Evolutionary conservation across 495 filamentous ascomycete species (phyloP), one percentile per base, ranked within the genome.

Genomic region (Physcia stellaris): DNA sequence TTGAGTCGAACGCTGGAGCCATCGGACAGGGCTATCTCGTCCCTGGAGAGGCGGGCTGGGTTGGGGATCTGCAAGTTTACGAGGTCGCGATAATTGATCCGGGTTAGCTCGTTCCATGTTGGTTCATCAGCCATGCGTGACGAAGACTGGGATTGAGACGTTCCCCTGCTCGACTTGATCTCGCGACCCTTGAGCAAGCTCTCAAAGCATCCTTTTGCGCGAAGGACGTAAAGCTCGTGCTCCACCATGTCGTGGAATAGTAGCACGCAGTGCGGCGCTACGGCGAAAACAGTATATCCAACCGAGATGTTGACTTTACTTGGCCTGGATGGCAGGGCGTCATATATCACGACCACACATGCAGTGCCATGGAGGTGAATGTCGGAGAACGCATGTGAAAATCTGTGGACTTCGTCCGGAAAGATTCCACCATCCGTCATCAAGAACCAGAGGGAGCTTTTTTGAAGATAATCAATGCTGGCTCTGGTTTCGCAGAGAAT

Each of bases 91-190:
- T 46, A 41, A 4, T 33, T 30, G 13, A 58, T 56, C 9, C 41
- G 47, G 4, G 56, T 46, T 2, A 58, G 39, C 10, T 51, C 51
- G 13, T 26, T 35, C 55, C 55, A 58, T 18, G 26, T 51, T 7
- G 52, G 41, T 15, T 12, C 34, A 26, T 47, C 21, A 18, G 45
- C 24, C 2, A 48, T 13, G 11, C 31, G 19, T 3, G 35, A n/a
- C n/a, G n/a, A n/a, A n/a, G n/a, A n/a, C n/a, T n/a, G n/a, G n/a
- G n/a, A n/a, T n/a, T n/a, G n/a, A n/a, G n/a, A n/a, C n/a, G n/a
- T n/a, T n/a, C n/a, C n/a, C n/a, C n/a, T n/a, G n/a, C n/a, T n/a
- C n/a, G n/a, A n/a, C n/a, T n/a, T n/a, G 46, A 12, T 48, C 16
- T 7, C 27, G n/a, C 9, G 9, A 10, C 7, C 2, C 3, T 6